These are phyloP conservation scores for Scutellaria galericulata DNA, from an alignment of 257 asterid species.

Conservation along the genomic window DNA sequence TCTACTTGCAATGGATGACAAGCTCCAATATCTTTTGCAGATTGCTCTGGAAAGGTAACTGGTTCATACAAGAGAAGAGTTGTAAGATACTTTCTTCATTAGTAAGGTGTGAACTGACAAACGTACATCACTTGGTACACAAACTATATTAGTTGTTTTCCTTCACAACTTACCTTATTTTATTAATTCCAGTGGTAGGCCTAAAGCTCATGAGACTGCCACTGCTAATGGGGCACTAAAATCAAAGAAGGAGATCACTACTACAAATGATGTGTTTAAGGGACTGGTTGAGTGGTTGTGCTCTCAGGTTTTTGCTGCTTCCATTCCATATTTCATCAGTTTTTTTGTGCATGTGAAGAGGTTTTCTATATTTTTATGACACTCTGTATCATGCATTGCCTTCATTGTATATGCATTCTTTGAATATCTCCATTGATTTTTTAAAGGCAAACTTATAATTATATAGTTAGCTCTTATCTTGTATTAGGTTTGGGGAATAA, in stretches of 20 bases:
- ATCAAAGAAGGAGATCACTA: conserved; percentile 59
- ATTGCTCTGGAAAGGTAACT: conserved; percentile 79
- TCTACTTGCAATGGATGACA: conserved; percentile 33
- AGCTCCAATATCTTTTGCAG: conserved; percentile 48
- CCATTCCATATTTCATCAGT: conserved; percentile 2
- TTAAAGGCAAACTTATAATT: neutral
- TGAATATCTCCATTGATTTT: no score
- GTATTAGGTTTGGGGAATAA: neutral
- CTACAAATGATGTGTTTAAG: conserved; percentile 66
- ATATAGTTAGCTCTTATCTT: neutral
- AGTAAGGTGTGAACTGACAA: conserved; percentile 49
- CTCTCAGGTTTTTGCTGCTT: conserved; percentile 62
- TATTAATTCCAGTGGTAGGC: conserved; percentile 67
- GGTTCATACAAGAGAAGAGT: conserved; percentile 93
- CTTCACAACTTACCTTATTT: conserved; percentile 20
- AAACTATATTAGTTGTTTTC: conserved; percentile 18
- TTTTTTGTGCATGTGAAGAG: conserved; percentile 8
- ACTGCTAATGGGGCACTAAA: conserved; percentile 54
- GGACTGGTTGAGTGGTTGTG: conserved; percentile 87
- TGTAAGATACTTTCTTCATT: conserved; percentile 77
- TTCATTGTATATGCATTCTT: neutral
- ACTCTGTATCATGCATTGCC: conserved; percentile 7
- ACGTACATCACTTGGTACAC: neutral
- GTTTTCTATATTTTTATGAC: conserved; percentile 15
- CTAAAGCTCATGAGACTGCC: conserved; percentile 49